Percentiles rank a stretch among this genome's conserved stretches.
These are phyloP conservation scores for Bombardia bombarda DNA, from an alignment of 495 filamentous ascomycete genomes.

Conservation along the genomic window DNA sequence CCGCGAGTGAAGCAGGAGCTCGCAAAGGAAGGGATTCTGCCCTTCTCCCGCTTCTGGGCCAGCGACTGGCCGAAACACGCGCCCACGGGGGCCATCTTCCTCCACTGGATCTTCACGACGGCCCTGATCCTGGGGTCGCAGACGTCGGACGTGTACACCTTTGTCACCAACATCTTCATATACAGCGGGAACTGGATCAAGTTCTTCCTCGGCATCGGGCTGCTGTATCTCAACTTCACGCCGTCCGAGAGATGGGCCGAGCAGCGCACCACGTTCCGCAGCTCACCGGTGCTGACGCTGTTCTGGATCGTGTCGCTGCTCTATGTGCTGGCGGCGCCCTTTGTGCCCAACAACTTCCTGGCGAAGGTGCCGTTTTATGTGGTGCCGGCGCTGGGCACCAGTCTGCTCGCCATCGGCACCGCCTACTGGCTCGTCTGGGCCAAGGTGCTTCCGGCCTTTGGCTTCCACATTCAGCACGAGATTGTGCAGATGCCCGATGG, in stretches of 20 bases:
- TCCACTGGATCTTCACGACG: slow-evolving; percentile 55
- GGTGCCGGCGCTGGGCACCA: slow-evolving; percentile 37
- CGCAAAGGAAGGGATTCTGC: slow-evolving; percentile 51
- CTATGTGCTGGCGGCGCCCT: slow-evolving; percentile 34
- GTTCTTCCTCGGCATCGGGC: slow-evolving; percentile 42
- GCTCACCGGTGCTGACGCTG: slow-evolving; percentile 31
- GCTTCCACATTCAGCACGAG: slow-evolving; percentile 32
- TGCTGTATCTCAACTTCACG: slow-evolving; percentile 31
- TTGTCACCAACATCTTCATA: slow-evolving; percentile 23
- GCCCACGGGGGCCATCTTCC: slow-evolving; percentile 51
- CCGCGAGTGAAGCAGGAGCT: slow-evolving; percentile 52
- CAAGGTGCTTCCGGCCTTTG: slow-evolving; percentile 31
- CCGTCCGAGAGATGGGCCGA: slow-evolving; percentile 28
- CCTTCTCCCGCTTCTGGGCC: slow-evolving; percentile 50
- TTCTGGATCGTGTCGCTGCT: slow-evolving; percentile 39
- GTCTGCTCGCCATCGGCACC: slow-evolving; percentile 31
- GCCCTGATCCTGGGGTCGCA: slow-evolving; percentile 45
- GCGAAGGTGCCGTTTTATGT: slow-evolving; percentile 29
- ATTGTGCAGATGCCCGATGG: slow-evolving; percentile 31
- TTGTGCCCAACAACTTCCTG: slow-evolving; percentile 31
- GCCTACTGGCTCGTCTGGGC: slow-evolving; percentile 41
- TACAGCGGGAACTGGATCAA: slow-evolving; percentile 32
- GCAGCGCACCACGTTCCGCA: slow-evolving; percentile 29
- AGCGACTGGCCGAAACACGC: slow-evolving; percentile 53
- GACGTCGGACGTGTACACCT: slow-evolving; percentile 17